These are phyloP conservation scores for Acaromyces ingoldii DNA, from an alignment of 1,284 basidiomycete genomes.

Conservation along the genomic window DNA sequence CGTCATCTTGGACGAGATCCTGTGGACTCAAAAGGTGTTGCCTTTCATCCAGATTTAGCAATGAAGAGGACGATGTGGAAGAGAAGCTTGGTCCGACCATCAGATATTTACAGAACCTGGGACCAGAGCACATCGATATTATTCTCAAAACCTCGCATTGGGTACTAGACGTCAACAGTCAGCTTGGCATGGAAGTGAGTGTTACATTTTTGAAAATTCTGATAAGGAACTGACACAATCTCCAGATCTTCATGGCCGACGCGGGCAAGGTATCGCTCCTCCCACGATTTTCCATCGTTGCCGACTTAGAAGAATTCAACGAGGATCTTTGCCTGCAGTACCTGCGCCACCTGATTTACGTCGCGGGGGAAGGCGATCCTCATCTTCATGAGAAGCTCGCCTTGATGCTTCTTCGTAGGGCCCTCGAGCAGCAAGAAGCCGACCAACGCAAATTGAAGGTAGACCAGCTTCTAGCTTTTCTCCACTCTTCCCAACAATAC, in stretches of 20 bases:
- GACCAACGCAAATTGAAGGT: constrained; percentile 43
- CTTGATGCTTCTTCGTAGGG: constrained; percentile 66
- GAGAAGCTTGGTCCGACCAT: constrained; percentile 80
- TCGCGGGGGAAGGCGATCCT: constrained; percentile 64
- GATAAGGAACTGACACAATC: no score
- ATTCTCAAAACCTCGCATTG: constrained; percentile 62
- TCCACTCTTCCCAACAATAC: constrained; percentile 68
- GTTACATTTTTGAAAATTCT: no score
- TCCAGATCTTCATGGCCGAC: constrained; percentile 93
- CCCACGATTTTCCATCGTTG: constrained; percentile 32
- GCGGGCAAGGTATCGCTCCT: constrained; percentile 65
- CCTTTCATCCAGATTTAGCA: constrained; percentile 30
- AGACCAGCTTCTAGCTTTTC: constrained; percentile 69
- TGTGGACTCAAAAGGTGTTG: no score
- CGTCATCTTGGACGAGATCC: no score
- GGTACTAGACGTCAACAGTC: constrained; percentile 71
- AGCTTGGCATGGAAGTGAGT: constrained; percentile 69
- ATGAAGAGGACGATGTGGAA: constrained; percentile 69
- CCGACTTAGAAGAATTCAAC: constrained; percentile 66
- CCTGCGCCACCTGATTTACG: constrained; percentile 78
- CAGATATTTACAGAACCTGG: constrained; percentile 83
- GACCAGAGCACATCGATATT: constrained; percentile 34
- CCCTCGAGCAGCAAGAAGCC: background rate
- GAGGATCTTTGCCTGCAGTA: constrained; percentile 64
- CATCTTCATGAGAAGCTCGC: constrained; percentile 81